These are phyloP conservation scores for Parachaetomium inaequale DNA, from an alignment of 495 filamentous ascomycete species.

Conservation along the genomic window DNA sequence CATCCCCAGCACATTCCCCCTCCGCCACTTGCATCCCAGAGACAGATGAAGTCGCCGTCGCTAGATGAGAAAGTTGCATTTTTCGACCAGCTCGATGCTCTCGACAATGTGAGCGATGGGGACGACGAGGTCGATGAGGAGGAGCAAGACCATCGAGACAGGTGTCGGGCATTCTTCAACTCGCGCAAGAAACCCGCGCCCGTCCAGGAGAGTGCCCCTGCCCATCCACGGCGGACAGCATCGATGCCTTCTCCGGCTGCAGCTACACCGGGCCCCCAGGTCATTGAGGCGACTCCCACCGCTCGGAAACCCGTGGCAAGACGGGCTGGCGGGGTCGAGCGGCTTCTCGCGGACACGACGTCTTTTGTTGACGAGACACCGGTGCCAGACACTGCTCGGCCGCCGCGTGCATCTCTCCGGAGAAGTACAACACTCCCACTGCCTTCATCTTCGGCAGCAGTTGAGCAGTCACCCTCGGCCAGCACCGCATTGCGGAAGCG, in stretches of 20 bases:
- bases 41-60: slow-evolving; percentile 20
- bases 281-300: slow-evolving; percentile 27
- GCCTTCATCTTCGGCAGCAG: not conserved
- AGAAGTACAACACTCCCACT: slow-evolving; percentile 28
- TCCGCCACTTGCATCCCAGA: not conserved
- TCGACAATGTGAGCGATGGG: slow-evolving; percentile 20
- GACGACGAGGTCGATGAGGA: slow-evolving; percentile 24
- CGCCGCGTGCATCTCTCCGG: slow-evolving; percentile 14
- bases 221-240: slow-evolving; percentile 12
- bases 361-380: slow-evolving; percentile 30
- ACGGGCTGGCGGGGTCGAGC: not conserved
- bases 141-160: slow-evolving; percentile 24
- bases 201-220: not conserved
- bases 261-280: not conserved
- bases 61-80: slow-evolving; percentile 30
- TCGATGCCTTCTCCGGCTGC: slow-evolving; percentile 21
- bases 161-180: slow-evolving; percentile 25
- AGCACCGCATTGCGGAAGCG: slow-evolving; percentile 43
- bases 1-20: not conserved
- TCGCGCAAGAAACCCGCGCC: slow-evolving; percentile 11
- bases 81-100: slow-evolving; percentile 28
- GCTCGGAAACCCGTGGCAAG: not conserved
- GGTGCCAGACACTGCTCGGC: slow-evolving; percentile 17
- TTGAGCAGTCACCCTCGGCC: slow-evolving; percentile 25
- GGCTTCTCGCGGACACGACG: not conserved